phyloP scores from a whole-genome alignment of 768 basidiomycete species.

The Asterophora lycoperdoides region DNA sequence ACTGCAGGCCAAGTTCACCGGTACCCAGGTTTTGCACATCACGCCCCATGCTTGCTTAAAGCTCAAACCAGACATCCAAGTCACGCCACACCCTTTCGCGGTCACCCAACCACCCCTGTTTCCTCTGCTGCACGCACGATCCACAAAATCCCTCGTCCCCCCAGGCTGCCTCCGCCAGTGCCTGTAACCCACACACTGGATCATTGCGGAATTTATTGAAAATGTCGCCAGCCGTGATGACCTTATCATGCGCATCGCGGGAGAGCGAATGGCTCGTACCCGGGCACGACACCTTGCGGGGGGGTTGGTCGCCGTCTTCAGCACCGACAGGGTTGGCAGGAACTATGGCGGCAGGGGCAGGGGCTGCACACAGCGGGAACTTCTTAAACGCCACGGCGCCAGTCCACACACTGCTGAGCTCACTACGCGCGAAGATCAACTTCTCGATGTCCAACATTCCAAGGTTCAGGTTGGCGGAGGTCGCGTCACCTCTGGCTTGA shows the following conservation, averaged over 20 bases:
- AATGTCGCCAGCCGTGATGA: constrained; percentile 20
- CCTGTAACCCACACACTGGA: constrained; percentile 31
- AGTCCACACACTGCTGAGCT: constrained; percentile 19
- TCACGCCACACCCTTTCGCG: constrained; percentile 28
- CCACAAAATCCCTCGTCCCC: constrained; percentile 29
- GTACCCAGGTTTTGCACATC: no score
- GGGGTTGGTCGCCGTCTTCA: not conserved
- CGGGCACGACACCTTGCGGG: constrained; percentile 1
- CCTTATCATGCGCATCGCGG: constrained; percentile 10
- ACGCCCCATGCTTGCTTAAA: no score
- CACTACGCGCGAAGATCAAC: constrained; percentile 17
- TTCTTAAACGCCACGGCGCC: constrained; percentile 9
- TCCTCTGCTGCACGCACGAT: constrained; percentile 26
- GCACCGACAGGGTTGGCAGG: not conserved
- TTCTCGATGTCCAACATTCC: constrained; percentile 4
- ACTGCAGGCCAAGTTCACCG: no score
- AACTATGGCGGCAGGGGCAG: not conserved
- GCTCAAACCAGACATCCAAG: constrained; percentile 1
- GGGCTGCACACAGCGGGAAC: constrained; percentile 4
- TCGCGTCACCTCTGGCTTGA: not conserved
- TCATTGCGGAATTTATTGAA: constrained; percentile 28
- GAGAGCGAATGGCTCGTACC: not conserved
- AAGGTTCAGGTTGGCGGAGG: not conserved
- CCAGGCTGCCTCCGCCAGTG: constrained; percentile 24
- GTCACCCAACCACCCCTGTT: constrained; percentile 24